These are phyloP conservation scores for Litchi chinensis DNA, from an alignment of 345 rosid species.

Conservation along the genomic window DNA sequence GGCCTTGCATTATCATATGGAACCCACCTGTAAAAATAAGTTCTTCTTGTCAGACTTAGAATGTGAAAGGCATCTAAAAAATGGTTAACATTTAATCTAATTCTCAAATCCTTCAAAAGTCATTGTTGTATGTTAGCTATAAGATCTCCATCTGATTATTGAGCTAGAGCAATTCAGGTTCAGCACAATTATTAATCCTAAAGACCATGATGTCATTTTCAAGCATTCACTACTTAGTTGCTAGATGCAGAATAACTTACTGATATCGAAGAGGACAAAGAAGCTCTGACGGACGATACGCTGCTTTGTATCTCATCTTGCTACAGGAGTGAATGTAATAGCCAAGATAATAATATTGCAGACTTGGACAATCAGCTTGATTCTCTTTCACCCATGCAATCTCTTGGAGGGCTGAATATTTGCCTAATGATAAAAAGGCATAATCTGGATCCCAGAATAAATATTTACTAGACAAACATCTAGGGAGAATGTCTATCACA, in stretches of 20 bases:
- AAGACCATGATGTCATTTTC: neutral
- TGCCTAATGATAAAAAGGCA: conserved; percentile 82
- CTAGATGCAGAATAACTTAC: conserved; percentile 51
- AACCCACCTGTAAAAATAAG: conserved; percentile 79
- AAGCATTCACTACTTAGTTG: conserved; percentile 10
- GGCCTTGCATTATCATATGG: conserved; percentile 64
- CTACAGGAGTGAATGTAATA: conserved; percentile 95
- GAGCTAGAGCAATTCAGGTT: neutral
- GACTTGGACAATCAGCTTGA: conserved; percentile 65
- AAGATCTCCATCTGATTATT: neutral
- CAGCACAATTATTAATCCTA: neutral
- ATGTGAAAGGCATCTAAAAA: neutral
- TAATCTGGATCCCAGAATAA: conserved; percentile 98
- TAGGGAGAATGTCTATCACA: conserved; percentile 88
- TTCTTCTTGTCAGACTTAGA: conserved; percentile 24
- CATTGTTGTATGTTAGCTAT: neutral
- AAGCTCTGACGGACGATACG: conserved; percentile 90
- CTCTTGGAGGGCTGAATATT: conserved; percentile 90
- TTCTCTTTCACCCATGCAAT: conserved; percentile 77
- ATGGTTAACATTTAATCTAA: neutral
- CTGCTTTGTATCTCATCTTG: conserved; percentile 99
- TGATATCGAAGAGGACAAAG: conserved; percentile 89
- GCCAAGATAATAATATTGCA: conserved; percentile 93
- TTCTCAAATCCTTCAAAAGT: neutral
- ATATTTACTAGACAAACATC: conserved; percentile 93